These are phyloP conservation scores for Plasmodium gonderi DNA, from an alignment of 169 alveolate genomes.

Conservation along the genomic window DNA sequence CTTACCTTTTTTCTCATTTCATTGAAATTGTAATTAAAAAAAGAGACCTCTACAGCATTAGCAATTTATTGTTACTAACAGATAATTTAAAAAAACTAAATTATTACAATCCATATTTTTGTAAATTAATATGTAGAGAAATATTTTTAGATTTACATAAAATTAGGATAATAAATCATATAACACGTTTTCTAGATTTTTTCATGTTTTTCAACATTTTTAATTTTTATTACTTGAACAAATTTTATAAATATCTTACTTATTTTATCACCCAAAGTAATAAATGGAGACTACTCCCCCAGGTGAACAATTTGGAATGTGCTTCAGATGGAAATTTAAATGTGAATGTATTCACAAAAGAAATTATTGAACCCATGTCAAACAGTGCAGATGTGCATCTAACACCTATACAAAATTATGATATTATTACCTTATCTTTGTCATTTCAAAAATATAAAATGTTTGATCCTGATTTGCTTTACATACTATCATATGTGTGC, in stretches of 20 bases:
- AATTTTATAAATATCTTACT: slow-evolving; percentile 37
- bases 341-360: no score
- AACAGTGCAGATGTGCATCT: neutral
- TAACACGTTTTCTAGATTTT: slow-evolving; percentile 31
- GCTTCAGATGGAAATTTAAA: neutral
- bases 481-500: neutral
- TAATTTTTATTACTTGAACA: slow-evolving; percentile 30
- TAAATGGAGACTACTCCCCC: neutral
- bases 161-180: neutral
- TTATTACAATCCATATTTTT: slow-evolving; percentile 50
- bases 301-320: neutral
- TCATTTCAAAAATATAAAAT: slow-evolving; percentile 43
- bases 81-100: slow-evolving; percentile 24
- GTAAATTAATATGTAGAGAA: slow-evolving; percentile 56
- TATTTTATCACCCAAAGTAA: neutral
- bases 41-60: slow-evolving; percentile 34
- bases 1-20: slow-evolving; percentile 8
- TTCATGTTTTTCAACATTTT: slow-evolving; percentile 40
- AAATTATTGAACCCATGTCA: neutral
- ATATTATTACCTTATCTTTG: neutral
- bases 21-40: slow-evolving; percentile 33
- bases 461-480: neutral
- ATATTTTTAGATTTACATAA: slow-evolving; percentile 22
- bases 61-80: slow-evolving; percentile 7
- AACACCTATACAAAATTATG: neutral